Base-by-base conservation (phyloP, 352 stramenopile species). In the Aphanomyces euteiches region DNA sequence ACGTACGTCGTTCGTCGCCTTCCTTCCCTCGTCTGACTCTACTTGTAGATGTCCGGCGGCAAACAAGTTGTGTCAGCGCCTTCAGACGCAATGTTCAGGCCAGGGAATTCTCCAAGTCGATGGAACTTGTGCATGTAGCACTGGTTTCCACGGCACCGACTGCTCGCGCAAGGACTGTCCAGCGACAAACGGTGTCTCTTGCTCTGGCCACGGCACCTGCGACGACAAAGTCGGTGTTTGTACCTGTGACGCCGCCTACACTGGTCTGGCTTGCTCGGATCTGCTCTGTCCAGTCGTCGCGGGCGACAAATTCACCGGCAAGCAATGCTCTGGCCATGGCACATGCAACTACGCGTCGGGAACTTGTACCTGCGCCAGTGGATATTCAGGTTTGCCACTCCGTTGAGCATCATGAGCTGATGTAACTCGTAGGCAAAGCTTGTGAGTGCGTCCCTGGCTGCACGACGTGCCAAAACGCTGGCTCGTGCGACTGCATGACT, bases 391-490 rank as follows among this genome's bases (percentile, higher is more conserved):
- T 72, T 37, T 36, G 40, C 37, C 54, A 21, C 15, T 53, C 5
- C 47, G 36, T 69, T 17, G 6, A 5, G 28, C 28, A 28, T 28
- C 28, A 28, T 69, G 21, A n/a, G 17, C 15, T 19, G 3, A 53
- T 65, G 6, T 36, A 53, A 13, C 36, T 48, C 56, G 37, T 45
- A 66, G 53, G 84, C 47, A 80, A 82, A 8, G 78, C 81, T 21
- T 93, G 85, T 56, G 78, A 91, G 43, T 93, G 84, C 53, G 84
- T 92, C 0, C 82, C 81, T 12, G 85, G 85, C 4, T 93, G 84
- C 48, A 80, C 81, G 2, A 84, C 73, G 13, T 89, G 84, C 56
- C 73, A 74, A 13, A 45, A 15, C 8, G 61, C 83, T 28, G 85
- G 85, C 1, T 61, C 67, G 6, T 93, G 85, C 37, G 85, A 87